Conservation (phyloP, 2,329 filamentous ascomycete species). For the Coniochaeta prunicola region DNA sequence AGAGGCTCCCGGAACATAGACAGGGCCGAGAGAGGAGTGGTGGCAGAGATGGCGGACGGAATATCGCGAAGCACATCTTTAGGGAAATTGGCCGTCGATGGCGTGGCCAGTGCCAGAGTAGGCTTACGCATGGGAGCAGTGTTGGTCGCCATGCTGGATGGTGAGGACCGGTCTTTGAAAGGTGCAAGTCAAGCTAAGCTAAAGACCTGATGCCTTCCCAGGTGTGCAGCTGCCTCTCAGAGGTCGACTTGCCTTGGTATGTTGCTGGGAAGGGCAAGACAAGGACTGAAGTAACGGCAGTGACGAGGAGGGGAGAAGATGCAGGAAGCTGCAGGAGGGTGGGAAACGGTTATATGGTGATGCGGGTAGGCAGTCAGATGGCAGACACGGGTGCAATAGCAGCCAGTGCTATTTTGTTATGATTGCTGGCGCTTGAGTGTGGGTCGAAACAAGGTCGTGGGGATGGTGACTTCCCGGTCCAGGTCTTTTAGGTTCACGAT, state of each 20-base stretch:
- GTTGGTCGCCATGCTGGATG: slow-evolving; percentile 7
- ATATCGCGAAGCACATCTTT: slow-evolving; percentile 32
- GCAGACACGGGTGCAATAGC: slow-evolving; percentile 9
- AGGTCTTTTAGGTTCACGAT: neutral
- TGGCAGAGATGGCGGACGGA: slow-evolving; percentile 48
- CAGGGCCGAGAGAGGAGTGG: slow-evolving; percentile 58
- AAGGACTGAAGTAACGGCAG: slow-evolving; percentile 19
- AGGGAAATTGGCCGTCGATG: slow-evolving; percentile 55
- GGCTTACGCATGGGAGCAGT: slow-evolving; percentile 36
- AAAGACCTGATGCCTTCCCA: slow-evolving; percentile 31
- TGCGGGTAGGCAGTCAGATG: slow-evolving; percentile 4
- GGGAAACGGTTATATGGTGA: slow-evolving; percentile 21
- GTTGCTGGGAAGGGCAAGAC: slow-evolving; percentile 17
- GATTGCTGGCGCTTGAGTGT: slow-evolving; percentile 3
- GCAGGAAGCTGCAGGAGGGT: slow-evolving; percentile 16
- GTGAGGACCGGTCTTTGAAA: neutral
- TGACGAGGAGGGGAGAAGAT: slow-evolving; percentile 21
- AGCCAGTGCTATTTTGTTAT: slow-evolving; percentile 14
- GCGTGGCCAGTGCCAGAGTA: slow-evolving; percentile 52
- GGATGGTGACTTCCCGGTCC: neutral
- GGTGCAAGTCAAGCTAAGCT: slow-evolving; percentile 28
- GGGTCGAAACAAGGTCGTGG: neutral
- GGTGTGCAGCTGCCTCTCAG: slow-evolving; percentile 25
- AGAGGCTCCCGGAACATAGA: slow-evolving; percentile 29
- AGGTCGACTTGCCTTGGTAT: slow-evolving; percentile 16